A percentile compares a stretch with the other conserved stretches of the same genome.
These are phyloP conservation scores for Moesziomyces antarcticus DNA, from an alignment of 1,284 basidiomycete species.

Conservation along the genomic window DNA sequence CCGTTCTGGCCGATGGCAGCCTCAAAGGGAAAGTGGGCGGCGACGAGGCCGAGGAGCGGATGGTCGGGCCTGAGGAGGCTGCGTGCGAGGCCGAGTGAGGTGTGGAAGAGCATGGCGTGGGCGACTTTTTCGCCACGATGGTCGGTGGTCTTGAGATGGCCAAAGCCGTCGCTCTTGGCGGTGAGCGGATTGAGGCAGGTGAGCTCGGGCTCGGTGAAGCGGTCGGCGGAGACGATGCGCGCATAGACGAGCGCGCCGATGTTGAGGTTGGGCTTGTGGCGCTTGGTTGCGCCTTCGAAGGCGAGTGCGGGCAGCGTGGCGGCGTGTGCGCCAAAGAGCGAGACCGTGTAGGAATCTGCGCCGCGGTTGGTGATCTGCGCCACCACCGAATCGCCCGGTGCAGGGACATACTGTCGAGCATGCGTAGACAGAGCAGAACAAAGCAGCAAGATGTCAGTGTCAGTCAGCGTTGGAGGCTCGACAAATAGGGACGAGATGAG, in stretches of 20 bases:
- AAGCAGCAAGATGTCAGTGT: not conserved
- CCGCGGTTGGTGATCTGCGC: conserved; percentile 61
- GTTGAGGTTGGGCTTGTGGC: conserved; percentile 63
- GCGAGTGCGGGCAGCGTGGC: conserved; percentile 60
- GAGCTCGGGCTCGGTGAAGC: conserved; percentile 62
- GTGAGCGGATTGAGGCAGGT: conserved; percentile 62
- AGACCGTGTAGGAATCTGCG: conserved; percentile 58
- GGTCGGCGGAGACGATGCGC: conserved; percentile 47
- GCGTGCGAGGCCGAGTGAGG: conserved; percentile 39
- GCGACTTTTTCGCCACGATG: conserved; percentile 35
- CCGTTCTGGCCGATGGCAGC: conserved; percentile 64
- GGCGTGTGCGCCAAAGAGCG: conserved; percentile 54
- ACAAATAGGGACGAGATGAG: not conserved
- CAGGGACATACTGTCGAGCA: conserved; percentile 51
- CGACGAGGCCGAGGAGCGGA: conserved; percentile 45
- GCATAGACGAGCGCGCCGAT: conserved; percentile 64
- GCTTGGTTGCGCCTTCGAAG: conserved; percentile 66
- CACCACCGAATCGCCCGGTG: conserved; percentile 55
- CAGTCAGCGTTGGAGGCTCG: not conserved
- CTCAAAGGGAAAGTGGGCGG: conserved; percentile 63
- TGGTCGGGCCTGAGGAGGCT: conserved; percentile 49
- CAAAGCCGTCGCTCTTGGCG: conserved; percentile 61
- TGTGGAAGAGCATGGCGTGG: conserved; percentile 37
- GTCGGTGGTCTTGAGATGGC: conserved; percentile 57
- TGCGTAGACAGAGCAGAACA: not conserved